Evolutionary conservation across 176 grass and related monocot genomes (phyloP), one percentile per base, ranked within the genome.

Genomic region (Aegilops umbellulata): DNA sequence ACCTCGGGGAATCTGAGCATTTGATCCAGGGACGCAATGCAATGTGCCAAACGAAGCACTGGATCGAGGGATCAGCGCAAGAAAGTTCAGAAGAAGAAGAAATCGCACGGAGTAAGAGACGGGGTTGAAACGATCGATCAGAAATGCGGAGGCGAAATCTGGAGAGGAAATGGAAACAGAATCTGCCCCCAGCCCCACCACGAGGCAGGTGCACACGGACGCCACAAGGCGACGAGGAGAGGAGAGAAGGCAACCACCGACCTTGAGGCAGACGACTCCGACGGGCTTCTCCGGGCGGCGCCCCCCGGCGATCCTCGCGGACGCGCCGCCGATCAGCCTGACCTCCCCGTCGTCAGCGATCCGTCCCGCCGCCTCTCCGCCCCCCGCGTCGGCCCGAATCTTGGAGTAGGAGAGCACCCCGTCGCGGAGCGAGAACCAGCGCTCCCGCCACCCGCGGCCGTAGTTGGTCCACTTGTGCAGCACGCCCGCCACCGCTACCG

Each of bases 391-490:
- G 70, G 44, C 26, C 32, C 90, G 90, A 91, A 92, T 95, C 90
- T 95, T 95, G 82, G 93, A 95, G 88, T 95, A 95, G 76, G 93
- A 95, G 57, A 95, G 82, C 34, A 95, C 90, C 66, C 93, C 93
- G 83, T 90, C 75, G 51, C 90, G 87, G 26, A 95, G 90, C 41
- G 88, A 92, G 90, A 95, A 95, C 93, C 93, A 95, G 32, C 88
- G 88, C 83, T 89, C 88, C 65, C 90, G 85, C 93, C 93, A 95
- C 30, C 93, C 93, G 8, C 90, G 90, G 7, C 93, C 93, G 90
- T 95, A 95, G 88, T 95, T 95, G 85, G 93, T 95, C 93, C 93
- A 95, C 87, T 95, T 95, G 79, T 95, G 88, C 19, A 95, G 85
- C 32, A 90, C 82, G 10, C 93, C 93, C 2, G 86, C 93, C 36